Conservation (phyloP, 441 rosid genomes). For the Arabidopsis lyrata region DNA sequence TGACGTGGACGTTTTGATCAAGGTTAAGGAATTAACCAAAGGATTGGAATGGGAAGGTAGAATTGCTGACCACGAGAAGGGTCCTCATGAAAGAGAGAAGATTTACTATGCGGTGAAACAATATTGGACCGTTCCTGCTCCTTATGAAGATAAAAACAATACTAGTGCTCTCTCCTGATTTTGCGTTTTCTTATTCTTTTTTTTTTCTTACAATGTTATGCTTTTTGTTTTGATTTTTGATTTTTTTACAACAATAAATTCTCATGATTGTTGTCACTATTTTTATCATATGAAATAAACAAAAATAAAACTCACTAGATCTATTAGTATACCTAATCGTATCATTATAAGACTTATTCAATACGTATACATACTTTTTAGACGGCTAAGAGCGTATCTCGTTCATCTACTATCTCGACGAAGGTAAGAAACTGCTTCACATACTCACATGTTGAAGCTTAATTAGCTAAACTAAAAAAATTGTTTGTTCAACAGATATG, state of each 20-base stretch:
- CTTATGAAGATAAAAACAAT: conserved; percentile 33
- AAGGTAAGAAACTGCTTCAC: conserved; percentile 65
- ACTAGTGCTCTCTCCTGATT: conserved; percentile 42
- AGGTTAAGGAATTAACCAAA: conserved; percentile 52
- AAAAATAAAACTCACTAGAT: not conserved
- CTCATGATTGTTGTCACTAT: conserved; percentile 17
- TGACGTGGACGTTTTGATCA: conserved; percentile 59
- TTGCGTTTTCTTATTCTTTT: not conserved
- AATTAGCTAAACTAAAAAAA: conserved; percentile 9
- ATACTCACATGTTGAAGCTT: not conserved
- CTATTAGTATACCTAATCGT: not conserved
- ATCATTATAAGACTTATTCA: not conserved
- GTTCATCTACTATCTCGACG: conserved; percentile 93
- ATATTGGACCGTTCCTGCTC: conserved; percentile 61
- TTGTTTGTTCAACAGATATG: conserved; percentile 64
- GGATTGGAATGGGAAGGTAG: conserved; percentile 64
- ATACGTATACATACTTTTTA: not conserved
- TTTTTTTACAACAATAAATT: conserved; percentile 24
- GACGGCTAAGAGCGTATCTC: too few species aligned
- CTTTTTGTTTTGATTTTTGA: not conserved
- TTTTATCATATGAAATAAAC: conserved; percentile 22
- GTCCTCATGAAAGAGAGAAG: conserved; percentile 65
- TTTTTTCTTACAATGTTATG: not conserved
- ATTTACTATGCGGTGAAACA: conserved; percentile 59
- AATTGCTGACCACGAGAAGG: conserved; percentile 64